Conservation (phyloP, 225 moss, liverwort and hornwort genomes). For the Neckera pumila region DNA sequence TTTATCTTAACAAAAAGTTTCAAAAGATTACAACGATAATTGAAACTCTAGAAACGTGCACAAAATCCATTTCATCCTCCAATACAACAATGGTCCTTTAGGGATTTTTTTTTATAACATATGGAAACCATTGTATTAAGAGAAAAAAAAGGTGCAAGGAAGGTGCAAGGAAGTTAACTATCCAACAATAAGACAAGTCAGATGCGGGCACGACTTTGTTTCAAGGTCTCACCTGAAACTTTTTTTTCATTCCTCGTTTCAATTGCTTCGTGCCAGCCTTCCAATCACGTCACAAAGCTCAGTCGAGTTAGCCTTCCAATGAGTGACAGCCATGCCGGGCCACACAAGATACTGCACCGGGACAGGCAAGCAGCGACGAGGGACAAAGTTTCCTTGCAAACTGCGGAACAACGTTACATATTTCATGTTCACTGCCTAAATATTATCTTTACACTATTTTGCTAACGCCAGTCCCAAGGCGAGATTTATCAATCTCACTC, state of each 20-base stretch:
- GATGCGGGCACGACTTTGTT: not conserved
- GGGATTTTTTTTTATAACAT: too few relatives aligned
- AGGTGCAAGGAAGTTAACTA: not conserved
- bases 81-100: too few relatives aligned
- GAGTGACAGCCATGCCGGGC: not conserved
- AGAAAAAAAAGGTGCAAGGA: not conserved
- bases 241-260: not conserved
- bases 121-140: not conserved
- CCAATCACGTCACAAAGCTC: not conserved
- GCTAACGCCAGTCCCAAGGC: not conserved
- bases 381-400: not conserved
- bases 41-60: fast-evolving
- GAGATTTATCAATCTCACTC: not conserved
- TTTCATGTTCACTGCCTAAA: not conserved
- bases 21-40: not conserved
- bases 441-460: not conserved
- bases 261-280: not conserved
- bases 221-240: not conserved
- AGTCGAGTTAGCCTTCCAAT: not conserved
- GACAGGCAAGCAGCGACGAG: not conserved
- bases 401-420: not conserved
- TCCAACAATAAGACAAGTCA: not conserved
- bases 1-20: not conserved
- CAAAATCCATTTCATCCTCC: not conserved
- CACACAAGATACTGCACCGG: not conserved